A percentile compares a stretch with the other conserved stretches of the same genome.
Evolutionary conservation across 78 protist genomes (phyloP).

Genomic region (Dictyostelium brefeldianum): DNA sequence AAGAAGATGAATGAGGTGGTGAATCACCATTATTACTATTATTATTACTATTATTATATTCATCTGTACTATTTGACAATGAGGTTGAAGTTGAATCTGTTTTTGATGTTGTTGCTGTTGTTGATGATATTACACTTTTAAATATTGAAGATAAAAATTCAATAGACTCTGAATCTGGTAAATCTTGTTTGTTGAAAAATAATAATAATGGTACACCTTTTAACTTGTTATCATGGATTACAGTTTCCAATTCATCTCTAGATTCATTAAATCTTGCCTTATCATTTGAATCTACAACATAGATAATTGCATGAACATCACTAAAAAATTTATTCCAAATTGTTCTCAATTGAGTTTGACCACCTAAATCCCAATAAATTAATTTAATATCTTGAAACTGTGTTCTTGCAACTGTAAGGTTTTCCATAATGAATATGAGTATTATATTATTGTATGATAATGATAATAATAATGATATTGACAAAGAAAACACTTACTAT

Average conservation of each 20-base stretch:
- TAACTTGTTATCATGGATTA: conserved; percentile 21
- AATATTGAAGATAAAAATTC: conserved; percentile 52
- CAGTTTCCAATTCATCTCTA: conserved; percentile 40
- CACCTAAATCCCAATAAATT: conserved; percentile 94
- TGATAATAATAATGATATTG: neutral
- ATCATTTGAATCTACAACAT: conserved; percentile 97
- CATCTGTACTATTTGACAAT: neutral
- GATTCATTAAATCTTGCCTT: conserved; percentile 89
- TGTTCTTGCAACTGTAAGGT: conserved; percentile 36
- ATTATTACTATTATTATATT: too few species aligned
- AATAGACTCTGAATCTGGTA: conserved; percentile 56
- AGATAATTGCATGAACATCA: conserved; percentile 96
- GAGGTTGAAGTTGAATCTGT: neutral
- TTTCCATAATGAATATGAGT: too few species aligned
- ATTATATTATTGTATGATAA: neutral
- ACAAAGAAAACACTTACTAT: conserved; percentile 29
- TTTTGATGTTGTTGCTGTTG: neutral
- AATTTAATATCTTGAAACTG: conserved; percentile 30
- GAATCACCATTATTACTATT: too few species aligned
- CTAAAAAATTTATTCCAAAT: conserved; percentile 97
- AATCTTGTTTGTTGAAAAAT: conserved; percentile 74
- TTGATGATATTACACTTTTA: conserved; percentile 20
- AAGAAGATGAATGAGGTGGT: too few species aligned
- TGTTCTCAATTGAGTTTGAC: conserved; percentile 95
- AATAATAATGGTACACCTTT: conserved; percentile 73